phyloP scores from a whole-genome alignment of 345 rosid genomes.

The Limnanthes douglasii region DNA sequence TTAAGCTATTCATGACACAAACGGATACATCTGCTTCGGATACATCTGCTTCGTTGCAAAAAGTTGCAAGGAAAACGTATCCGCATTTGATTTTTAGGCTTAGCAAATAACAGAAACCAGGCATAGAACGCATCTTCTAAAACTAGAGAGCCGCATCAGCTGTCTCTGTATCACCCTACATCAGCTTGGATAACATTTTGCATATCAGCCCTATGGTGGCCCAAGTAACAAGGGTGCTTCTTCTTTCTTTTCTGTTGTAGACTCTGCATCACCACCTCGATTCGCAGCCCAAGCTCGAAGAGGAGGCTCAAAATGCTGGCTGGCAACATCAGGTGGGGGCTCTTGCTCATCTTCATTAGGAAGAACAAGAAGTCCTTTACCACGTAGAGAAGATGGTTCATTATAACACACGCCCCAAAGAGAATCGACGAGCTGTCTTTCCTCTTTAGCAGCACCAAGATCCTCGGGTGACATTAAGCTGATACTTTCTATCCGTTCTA shows the following conservation, averaged over 20 bases:
- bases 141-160: too few species aligned
- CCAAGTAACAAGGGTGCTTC: constrained; percentile 41
- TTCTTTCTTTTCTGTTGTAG: constrained; percentile 23
- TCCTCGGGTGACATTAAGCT: constrained; percentile 60
- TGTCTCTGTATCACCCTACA: too few species aligned
- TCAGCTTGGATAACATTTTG: too few species aligned
- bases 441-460: constrained; percentile 70
- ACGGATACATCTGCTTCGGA: too few species aligned
- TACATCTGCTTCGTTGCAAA: too few species aligned
- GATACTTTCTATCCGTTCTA: constrained; percentile 46
- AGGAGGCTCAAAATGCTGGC: constrained; percentile 69
- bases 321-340: constrained; percentile 54
- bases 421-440: constrained; percentile 64
- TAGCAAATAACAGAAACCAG: too few species aligned
- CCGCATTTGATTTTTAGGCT: too few species aligned
- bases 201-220: too few species aligned
- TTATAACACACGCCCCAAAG: constrained; percentile 62
- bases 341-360: constrained; percentile 65
- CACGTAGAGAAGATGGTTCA: constrained; percentile 54
- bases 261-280: constrained; percentile 9
- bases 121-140: too few species aligned
- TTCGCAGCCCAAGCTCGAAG: constrained; percentile 57
- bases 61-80: too few species aligned
- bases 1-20: too few species aligned
- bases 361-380: constrained; percentile 59